These are phyloP conservation scores for Gossypium longicalyx DNA, from an alignment of 345 rosid genomes.

Conservation along the genomic window DNA sequence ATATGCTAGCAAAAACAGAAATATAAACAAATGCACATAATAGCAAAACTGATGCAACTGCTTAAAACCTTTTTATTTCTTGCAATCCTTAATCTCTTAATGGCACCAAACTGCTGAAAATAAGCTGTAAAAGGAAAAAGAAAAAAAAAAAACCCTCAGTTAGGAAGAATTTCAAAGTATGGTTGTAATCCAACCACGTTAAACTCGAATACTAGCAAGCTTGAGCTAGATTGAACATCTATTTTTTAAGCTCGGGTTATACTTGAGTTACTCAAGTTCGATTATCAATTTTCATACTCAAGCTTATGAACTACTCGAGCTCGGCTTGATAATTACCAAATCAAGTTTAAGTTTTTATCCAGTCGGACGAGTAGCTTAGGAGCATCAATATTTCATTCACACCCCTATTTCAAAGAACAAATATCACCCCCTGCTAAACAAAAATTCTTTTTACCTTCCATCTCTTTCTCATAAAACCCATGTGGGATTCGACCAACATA, in stretches of 20 bases:
- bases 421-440: not conserved
- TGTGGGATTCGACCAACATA: constrained; percentile 91
- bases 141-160: not conserved
- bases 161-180: not conserved
- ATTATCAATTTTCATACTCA: no score
- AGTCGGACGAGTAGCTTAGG: no score
- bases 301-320: no score
- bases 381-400: no score
- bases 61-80: constrained; percentile 68
- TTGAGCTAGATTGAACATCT: no score
- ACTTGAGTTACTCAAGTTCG: no score
- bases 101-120: constrained; percentile 77
- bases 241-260: no score
- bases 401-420: not conserved
- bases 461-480: constrained; percentile 88
- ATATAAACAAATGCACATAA: not conserved
- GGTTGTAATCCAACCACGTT: no score
- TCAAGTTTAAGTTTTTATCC: no score
- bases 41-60: not conserved
- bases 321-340: no score
- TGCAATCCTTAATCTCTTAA: constrained; percentile 77
- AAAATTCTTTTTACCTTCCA: constrained; percentile 46
- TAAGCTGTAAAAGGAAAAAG: constrained; percentile 35
- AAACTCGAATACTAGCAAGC: no score
- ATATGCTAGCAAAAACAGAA: not conserved